A percentile compares a stretch with the other conserved stretches of the same genome.
Conservation (phyloP, 192 early-diverging fungal species). For the Cladochytrium replicatum region DNA sequence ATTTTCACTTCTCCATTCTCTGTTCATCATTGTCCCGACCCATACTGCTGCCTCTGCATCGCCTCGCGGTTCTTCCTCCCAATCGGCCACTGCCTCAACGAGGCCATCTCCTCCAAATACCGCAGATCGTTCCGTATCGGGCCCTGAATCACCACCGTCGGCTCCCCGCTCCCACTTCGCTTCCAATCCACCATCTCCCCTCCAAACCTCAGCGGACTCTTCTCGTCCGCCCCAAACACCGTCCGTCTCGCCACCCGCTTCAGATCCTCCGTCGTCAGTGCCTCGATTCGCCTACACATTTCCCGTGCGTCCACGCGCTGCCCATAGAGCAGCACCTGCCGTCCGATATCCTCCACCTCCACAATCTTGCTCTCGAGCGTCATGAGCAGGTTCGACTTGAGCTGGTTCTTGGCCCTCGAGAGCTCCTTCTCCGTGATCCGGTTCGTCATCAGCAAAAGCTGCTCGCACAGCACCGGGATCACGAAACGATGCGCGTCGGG, state of each 20-base stretch:
- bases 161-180: constrained; percentile 18
- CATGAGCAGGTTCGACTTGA: constrained; percentile 88
- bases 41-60: too few relatives aligned
- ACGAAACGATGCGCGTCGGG: constrained; percentile 57
- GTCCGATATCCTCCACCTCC: constrained; percentile 87
- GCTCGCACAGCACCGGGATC: constrained; percentile 71
- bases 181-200: constrained; percentile 20
- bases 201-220: constrained; percentile 22
- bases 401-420: constrained; percentile 87
- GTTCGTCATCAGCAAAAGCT: constrained; percentile 65
- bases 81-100: too few relatives aligned
- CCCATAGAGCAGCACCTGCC: constrained; percentile 69
- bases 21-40: too few relatives aligned
- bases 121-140: too few relatives aligned
- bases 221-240: constrained; percentile 43
- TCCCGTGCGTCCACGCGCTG: constrained; percentile 62
- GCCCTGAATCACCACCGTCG: constrained; percentile 30
- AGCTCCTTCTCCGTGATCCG: constrained; percentile 48
- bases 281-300: constrained; percentile 73
- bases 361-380: constrained; percentile 86
- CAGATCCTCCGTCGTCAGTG: constrained; percentile 67
- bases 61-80: too few relatives aligned
- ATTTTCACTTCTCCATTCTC: too few relatives aligned
- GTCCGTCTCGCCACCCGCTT: constrained; percentile 64
- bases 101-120: too few relatives aligned